phyloP scores from a whole-genome alignment of 768 basidiomycete species.

The Calvatia gigantea region DNA sequence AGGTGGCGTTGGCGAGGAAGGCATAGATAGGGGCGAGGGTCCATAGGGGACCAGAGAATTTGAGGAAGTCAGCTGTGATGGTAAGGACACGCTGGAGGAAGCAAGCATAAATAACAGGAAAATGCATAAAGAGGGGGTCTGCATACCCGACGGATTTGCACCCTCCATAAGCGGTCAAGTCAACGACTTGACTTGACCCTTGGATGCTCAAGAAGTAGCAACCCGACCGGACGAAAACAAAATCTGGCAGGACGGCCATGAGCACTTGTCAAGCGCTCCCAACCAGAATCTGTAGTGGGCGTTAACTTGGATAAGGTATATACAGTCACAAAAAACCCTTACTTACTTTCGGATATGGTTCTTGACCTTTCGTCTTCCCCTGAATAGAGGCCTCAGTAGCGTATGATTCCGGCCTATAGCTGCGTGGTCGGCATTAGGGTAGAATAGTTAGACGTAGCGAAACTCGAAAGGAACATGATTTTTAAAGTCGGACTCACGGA shows the following conservation, averaged over 20 bases:
- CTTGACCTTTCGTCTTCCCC: no score
- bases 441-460: no score
- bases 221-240: conserved; percentile 83
- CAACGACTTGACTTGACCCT: conserved; percentile 64
- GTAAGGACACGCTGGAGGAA: conserved; percentile 67
- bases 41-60: conserved; percentile 60
- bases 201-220: conserved; percentile 92
- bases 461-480: no score
- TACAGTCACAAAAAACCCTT: neutral
- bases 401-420: no score
- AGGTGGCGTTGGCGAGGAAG: conserved; percentile 75
- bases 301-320: neutral
- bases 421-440: no score
- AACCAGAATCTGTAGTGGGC: conserved; percentile 31
- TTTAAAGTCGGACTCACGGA: no score
- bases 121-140: neutral
- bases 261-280: no score
- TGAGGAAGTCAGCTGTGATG: conserved; percentile 67
- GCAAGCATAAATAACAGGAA: neutral
- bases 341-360: no score
- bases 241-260: conserved; percentile 83
- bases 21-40: conserved; percentile 76
- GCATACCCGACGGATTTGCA: conserved; percentile 95
- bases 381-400: no score
- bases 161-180: conserved; percentile 88